Base-by-base conservation (phyloP, 2,329 filamentous ascomycete species). In the Chaetomiaceae sp. region DNA sequence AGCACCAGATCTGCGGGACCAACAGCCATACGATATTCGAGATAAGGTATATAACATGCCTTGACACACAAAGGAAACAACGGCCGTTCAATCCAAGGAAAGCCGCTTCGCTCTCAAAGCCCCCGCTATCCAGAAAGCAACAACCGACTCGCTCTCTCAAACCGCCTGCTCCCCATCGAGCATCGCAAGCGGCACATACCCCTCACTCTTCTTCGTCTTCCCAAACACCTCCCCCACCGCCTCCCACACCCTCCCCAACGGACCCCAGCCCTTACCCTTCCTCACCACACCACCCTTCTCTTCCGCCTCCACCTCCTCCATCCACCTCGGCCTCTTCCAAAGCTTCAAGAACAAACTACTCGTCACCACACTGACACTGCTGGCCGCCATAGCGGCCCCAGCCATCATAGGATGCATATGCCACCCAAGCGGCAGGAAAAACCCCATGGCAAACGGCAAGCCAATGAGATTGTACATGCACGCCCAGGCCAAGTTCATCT, bases 351-450 rank as follows among this genome's bases (percentile, higher is more conserved):
- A 77, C 52, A 99, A 73, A 62, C 85, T 90, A 68, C 86, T 91
- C 5, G 85, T 76, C 0, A 97, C 92, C 4, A 99, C 94, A 55
- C 87, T 94, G 43, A 99, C 90, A 61, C 87, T 92, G 54, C 88
- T 94, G 60, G 81, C 83, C 1, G 91, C 92, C 91, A 99, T 97
- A 46, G 94, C 94, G 3, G 89, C 90, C 19, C 91, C 91, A 1
- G 94, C 94, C 46, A 91, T 91, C 85, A 97, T 92, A 22, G 94
- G 91, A 62, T 95, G 94, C 60, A 97, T 76, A 64, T 91, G 85
- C 56, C 88, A 82, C 29, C 92, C 94, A 61, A 96, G 83, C 1
- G 94, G 92, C 4, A 99, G 76, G 75, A 97, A 95, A 63, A 97
- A 74, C 22, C 94, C 94, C 94, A 97, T 97, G 37, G 94, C 94